Base-by-base conservation (phyloP, 179 eudicot species). In the Camellia oleifera region DNA sequence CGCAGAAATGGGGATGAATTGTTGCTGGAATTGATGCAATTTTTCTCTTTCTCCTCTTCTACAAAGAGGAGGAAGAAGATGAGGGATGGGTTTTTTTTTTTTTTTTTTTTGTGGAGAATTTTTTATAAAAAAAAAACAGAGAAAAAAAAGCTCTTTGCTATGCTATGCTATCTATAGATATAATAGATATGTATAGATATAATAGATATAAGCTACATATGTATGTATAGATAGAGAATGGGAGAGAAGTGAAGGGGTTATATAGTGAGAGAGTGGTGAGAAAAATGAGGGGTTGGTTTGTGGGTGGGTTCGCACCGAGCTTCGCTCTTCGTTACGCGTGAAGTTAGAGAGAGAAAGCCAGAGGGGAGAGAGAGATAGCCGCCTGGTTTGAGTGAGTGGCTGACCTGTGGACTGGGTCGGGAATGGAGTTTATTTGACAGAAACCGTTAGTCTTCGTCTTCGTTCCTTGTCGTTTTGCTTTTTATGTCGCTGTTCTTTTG, bases 281-380 rank as follows among this genome's bases (percentile, higher is more conserved):
- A 8, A 62, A 63, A 75, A 76, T 32, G 32, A 32, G 32, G 32
- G 32, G 32, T 32, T 69, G 53, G 76, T 45, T 10, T 17, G 1
- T 15, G 32, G 67, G 60, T 56, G 57, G n/a, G 52, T 78, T 56
- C 74, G 14, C 18, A 69, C 40, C 68, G 20, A 20, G 56, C 67
- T 78, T 78, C 81, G 40, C 60, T 2, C 52, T 48, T 48, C 52
- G 18, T 0, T 60, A 79, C 81, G 81, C 81, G 81, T 79, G 68
- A 78, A 26, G 23, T 4, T 32, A 42, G 10, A 75, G 68, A 58
- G 78, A 75, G 14, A 77, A 9, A 1, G 0, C 11, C 48, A n/a
- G 63, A 50, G 32, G 48, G 64, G 73, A 66, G 48, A 67, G 66
- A 67, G 56, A 18, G 0, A 6, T 57, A 13, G 69, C 20, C 60